A percentile compares a stretch with the other conserved stretches of the same genome.
These are phyloP conservation scores for Leavenworthia alabamica DNA, from an alignment of 345 rosid genomes.

Conservation along the genomic window DNA sequence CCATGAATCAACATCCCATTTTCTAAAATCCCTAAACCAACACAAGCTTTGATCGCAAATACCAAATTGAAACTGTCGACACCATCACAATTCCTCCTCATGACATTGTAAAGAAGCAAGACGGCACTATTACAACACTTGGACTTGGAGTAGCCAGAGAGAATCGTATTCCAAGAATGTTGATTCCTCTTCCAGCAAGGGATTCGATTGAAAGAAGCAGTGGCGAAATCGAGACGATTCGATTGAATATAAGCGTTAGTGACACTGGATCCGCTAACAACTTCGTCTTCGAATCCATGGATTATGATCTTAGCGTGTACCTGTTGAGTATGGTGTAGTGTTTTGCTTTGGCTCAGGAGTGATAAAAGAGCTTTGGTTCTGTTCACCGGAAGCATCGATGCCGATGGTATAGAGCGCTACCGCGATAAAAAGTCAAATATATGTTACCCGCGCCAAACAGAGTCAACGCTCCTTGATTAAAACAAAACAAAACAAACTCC, in stretches of 20 bases:
- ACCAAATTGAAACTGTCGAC: slow-evolving; percentile 48
- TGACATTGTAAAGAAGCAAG: slow-evolving; percentile 26
- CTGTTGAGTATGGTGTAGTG: slow-evolving; percentile 31
- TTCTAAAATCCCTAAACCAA: slow-evolving; percentile 16
- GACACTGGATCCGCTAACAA: slow-evolving; percentile 32
- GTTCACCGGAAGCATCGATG: slow-evolving; percentile 24
- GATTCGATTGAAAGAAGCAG: slow-evolving; percentile 29
- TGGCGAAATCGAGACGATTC: slow-evolving; percentile 31
- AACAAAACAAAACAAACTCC: not conserved
- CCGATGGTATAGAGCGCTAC: slow-evolving; percentile 7
- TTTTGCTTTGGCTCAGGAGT: slow-evolving; percentile 25
- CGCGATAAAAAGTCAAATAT: not conserved
- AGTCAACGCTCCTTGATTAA: not conserved
- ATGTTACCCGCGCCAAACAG: not conserved
- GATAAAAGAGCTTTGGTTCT: slow-evolving; percentile 20
- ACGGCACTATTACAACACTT: slow-evolving; percentile 15
- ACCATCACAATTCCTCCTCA: slow-evolving; percentile 32
- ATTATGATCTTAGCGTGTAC: slow-evolving; percentile 28
- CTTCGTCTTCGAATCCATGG: slow-evolving; percentile 25
- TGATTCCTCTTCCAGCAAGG: slow-evolving; percentile 17
- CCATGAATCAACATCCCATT: slow-evolving; percentile 32
- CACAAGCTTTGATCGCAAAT: slow-evolving; percentile 40
- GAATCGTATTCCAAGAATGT: slow-evolving; percentile 37
- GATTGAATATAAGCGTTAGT: slow-evolving; percentile 33
- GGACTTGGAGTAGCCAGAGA: slow-evolving; percentile 35